Base-by-base conservation (phyloP, 2,329 filamentous ascomycete species). In the Xylaria polymorpha region DNA sequence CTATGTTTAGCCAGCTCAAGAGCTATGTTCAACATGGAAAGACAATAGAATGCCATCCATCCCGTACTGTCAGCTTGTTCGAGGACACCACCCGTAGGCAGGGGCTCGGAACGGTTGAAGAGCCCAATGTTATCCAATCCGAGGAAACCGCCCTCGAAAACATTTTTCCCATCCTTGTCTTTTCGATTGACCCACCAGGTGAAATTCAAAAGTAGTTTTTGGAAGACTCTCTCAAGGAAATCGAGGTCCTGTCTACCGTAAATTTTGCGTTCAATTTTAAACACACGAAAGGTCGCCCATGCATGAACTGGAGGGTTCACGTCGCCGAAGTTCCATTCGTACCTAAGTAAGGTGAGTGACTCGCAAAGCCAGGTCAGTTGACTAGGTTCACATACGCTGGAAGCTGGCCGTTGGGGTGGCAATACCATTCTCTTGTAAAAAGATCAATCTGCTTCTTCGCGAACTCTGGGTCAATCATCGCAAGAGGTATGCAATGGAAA, bases 171-270 rank as follows among this genome's bases (percentile, higher is more conserved):
- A 10, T 97, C 93, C 12, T 88, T 87, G 76, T 98, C 95, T 81
- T 98, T 98, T 67, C 95, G 92, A 80, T 98, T 98, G 22, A 98
- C 95, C 95, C 95, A 98, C 96, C 96, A 98, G 4, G 96, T 98
- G 80, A 98, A 98, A 83, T 98, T 98, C 71, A 98, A 85, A 29
- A 98, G 85, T 69, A 98, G 82, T 81, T 98, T 98, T 78, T 98
- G 96, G 84, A 98, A 98, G 4, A 98, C 94, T 22, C 95, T 89
- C 84, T 98, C 95, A 10, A 98, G 86, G 81, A 98, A 98, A 81
- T 98, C 96, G 39, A 98, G 85, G 79, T 98, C 95, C 78, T 98
- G 94, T 41, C 93, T 90, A 48, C 95, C 96, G 76, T 98, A 98
- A 85, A 98, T 89, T 83, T 98, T 98, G 74, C 96, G 91, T 84